Evolutionary conservation across 2,329 filamentous ascomycete species (phyloP), one percentile per base, ranked within the genome.

Genomic region (Stagonosporopsis chrysanthemi): DNA sequence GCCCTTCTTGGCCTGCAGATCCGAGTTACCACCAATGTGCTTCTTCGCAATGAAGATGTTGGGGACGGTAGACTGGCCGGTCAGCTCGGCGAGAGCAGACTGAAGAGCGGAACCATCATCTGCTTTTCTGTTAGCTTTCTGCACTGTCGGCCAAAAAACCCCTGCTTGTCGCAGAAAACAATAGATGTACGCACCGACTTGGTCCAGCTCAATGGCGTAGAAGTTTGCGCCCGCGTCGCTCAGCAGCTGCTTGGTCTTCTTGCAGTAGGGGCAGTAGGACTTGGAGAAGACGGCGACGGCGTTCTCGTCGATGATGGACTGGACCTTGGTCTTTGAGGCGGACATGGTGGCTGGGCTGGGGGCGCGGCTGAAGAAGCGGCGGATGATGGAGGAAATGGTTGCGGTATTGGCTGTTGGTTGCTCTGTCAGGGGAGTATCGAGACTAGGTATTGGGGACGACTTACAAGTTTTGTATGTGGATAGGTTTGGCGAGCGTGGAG

Each of bases 21-120:
- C 94, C 23, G 92, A 96, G 86, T 98, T 98, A 67, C 95, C 95
- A 63, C 95, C 95, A 76, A 99, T 96, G 80, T 97, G 94, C 82
- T 96, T 82, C 81, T 92, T 81, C 69, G 81, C 81, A 79, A 99
- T 98, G 83, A 90, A 98, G 81, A 97, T 90, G 83, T 98, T 98
- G 71, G 95, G 95, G 6, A 99, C 95, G 70, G 91, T 94, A 72
- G 88, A 84, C 84, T 99, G 95, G 77, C 85, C 83, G 55, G 88
- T 91, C 70, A 98, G 86, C 63, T 94, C 85, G 67, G 86, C 78
- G 60, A 99, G 90, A 24, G 92, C 92, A 64, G 87, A 83, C 83
- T 99, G 95, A 72, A 99, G 86, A 12, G 83, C 92, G 65, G 80
- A 76, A 64, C 95, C 94, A 74, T 98, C 94, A 63, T 88, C 92